Evolutionary conservation across 1,139 yeast species (phyloP).

Genomic region (Pichia sp.): DNA sequence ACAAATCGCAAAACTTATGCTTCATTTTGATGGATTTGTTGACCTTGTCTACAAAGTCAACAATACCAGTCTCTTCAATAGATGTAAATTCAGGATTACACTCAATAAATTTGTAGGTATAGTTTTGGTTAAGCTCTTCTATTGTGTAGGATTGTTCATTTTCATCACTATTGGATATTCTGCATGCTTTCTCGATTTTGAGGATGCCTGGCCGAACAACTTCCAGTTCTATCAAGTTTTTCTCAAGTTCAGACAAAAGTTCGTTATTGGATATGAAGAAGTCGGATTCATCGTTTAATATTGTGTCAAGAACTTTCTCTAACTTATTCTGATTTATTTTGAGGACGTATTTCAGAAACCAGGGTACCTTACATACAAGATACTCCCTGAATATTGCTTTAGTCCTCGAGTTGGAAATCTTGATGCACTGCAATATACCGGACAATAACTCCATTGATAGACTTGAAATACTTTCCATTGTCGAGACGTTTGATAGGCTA

Average conservation of each 20-base stretch:
- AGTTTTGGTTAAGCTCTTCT: slow-evolving; percentile 19
- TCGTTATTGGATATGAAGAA: slow-evolving; percentile 10
- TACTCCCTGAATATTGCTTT: slow-evolving; percentile 26
- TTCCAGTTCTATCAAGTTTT: slow-evolving; percentile 21
- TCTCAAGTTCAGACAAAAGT: slow-evolving; percentile 19
- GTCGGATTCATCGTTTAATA: slow-evolving; percentile 11
- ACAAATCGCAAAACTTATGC: slow-evolving; percentile 21
- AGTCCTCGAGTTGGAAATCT: slow-evolving; percentile 19
- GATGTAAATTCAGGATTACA: slow-evolving; percentile 32
- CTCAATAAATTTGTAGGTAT: slow-evolving; percentile 24
- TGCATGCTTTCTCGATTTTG: neutral
- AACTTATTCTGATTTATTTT: slow-evolving; percentile 29
- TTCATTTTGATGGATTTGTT: slow-evolving; percentile 15
- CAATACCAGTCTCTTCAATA: slow-evolving; percentile 28
- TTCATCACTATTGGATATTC: neutral
- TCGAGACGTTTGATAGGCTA: slow-evolving; percentile 27
- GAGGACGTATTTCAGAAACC: slow-evolving; percentile 20
- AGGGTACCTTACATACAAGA: slow-evolving; percentile 25
- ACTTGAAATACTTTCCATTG: slow-evolving; percentile 28
- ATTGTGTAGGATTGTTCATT: neutral
- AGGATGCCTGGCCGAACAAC: slow-evolving; percentile 19
- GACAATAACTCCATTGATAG: slow-evolving; percentile 26
- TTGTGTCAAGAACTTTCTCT: slow-evolving; percentile 11
- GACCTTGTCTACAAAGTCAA: slow-evolving; percentile 19
- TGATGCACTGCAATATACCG: slow-evolving; percentile 26